Percentiles rank a stretch among this genome's conserved stretches.
phyloP scores from a whole-genome alignment of 345 rosid species.

The Firmiana major region DNA sequence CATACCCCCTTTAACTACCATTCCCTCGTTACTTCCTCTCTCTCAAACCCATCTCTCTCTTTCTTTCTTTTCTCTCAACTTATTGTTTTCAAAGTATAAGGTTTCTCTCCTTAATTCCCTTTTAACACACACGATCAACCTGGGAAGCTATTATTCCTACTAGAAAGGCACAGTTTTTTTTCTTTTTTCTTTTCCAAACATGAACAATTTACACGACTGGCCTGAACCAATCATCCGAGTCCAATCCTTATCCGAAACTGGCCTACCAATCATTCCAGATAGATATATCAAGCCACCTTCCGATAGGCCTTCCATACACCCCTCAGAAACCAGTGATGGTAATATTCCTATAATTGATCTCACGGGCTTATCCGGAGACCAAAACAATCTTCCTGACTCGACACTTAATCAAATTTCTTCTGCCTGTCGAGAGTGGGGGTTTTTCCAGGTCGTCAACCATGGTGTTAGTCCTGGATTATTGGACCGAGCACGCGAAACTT shows the following conservation, averaged over 20 bases:
- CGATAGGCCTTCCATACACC: conserved; percentile 44
- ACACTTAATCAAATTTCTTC: conserved; percentile 30
- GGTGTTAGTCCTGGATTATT: conserved; percentile 62
- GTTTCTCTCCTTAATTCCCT: not conserved
- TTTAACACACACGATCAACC: conserved; percentile 2
- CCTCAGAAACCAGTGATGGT: not conserved
- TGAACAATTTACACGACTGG: conserved; percentile 66
- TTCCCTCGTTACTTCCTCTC: not conserved
- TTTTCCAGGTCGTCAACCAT: conserved; percentile 84
- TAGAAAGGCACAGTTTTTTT: not conserved
- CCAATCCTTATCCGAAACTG: conserved; percentile 71
- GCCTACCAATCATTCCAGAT: conserved; percentile 47
- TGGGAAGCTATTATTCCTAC: not conserved
- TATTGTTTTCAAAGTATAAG: not conserved
- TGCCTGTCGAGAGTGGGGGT: conserved; percentile 90
- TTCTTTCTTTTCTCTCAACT: not conserved
- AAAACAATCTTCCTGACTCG: conserved; percentile 14
- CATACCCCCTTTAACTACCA: conserved; percentile 23
- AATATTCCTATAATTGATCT: conserved; percentile 85
- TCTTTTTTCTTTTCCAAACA: conserved; percentile 2
- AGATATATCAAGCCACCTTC: conserved; percentile 66
- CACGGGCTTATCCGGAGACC: conserved; percentile 32
- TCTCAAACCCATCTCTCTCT: not conserved
- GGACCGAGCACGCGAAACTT: conserved; percentile 55
- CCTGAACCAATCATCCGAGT: conserved; percentile 95